Percentiles rank a stretch among this genome's conserved stretches.
Conservation (phyloP, 1,284 basidiomycete genomes). For the Apiotrichum montevideense region DNA sequence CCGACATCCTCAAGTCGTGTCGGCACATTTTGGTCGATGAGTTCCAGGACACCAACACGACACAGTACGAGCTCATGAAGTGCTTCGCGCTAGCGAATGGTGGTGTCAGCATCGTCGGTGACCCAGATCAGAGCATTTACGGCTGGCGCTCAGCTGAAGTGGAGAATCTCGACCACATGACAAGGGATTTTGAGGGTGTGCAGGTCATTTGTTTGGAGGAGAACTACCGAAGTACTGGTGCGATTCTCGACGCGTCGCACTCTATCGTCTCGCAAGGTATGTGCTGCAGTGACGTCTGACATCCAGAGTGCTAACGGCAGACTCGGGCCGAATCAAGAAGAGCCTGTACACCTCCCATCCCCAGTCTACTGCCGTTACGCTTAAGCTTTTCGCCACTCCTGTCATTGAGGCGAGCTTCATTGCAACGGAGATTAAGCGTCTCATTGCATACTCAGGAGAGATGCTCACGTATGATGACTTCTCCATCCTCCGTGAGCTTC, state of each 20-base stretch:
- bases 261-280: constrained; percentile 76
- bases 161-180: constrained; percentile 72
- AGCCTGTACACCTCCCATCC: constrained; percentile 68
- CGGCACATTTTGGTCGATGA: constrained; percentile 82
- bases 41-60: constrained; percentile 80
- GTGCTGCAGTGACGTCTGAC: neutral
- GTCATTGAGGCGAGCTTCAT: constrained; percentile 63
- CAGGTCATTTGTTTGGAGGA: constrained; percentile 71
- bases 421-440: constrained; percentile 70
- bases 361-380: constrained; percentile 54
- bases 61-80: constrained; percentile 78
- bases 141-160: constrained; percentile 84
- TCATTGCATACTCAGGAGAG: constrained; percentile 67
- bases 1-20: constrained; percentile 58
- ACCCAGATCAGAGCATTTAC: constrained; percentile 90
- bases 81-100: constrained; percentile 57
- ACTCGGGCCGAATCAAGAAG: constrained; percentile 62
- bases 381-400: constrained; percentile 38
- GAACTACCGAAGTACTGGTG: constrained; percentile 78
- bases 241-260: constrained; percentile 68
- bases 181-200: constrained; percentile 60
- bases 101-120: constrained; percentile 78
- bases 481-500: constrained; percentile 63
- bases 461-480: constrained; percentile 69
- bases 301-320: constrained; percentile 8